Conservation (phyloP, 192 early-diverging fungal genomes). For the Gonapodya prolifera region DNA sequence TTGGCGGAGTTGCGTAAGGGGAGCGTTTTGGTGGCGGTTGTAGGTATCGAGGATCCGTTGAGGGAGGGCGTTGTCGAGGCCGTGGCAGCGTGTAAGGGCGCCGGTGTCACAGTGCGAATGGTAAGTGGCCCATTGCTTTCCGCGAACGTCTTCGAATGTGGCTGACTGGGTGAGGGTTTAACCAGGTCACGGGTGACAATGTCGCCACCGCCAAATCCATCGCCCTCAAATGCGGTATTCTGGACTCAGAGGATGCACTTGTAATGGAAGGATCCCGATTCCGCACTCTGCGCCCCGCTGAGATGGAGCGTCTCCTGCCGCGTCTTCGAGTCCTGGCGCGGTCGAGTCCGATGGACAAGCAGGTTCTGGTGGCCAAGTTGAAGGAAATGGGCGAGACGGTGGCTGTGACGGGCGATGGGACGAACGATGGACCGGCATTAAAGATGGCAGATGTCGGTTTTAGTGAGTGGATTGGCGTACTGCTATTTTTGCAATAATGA, state of each 20-base stretch:
- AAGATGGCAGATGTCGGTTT: constrained; percentile 86
- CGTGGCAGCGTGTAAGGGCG: constrained; percentile 59
- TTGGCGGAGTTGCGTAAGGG: background rate
- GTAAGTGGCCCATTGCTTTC: constrained; percentile 52
- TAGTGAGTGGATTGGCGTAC: no score
- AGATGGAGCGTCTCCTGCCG: constrained; percentile 50
- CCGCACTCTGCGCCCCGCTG: constrained; percentile 46
- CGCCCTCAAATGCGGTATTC: constrained; percentile 30
- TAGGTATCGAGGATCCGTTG: constrained; percentile 83
- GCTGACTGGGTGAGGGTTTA: background rate
- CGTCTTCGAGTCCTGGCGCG: constrained; percentile 77
- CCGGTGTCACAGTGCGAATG: constrained; percentile 85
- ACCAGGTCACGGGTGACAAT: constrained; percentile 29
- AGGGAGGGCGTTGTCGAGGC: constrained; percentile 65
- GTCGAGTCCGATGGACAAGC: constrained; percentile 80
- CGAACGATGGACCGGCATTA: no score
- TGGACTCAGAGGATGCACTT: constrained; percentile 12
- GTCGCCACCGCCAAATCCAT: constrained; percentile 61
- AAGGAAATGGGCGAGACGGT: constrained; percentile 57
- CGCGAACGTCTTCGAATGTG: no score
- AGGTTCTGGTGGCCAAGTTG: constrained; percentile 65
- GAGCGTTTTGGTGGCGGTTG: constrained; percentile 41
- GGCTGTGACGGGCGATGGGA: constrained; percentile 76
- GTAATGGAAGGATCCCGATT: constrained; percentile 73
- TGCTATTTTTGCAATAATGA: no score